Evolutionary conservation across 2,329 filamentous ascomycete genomes (phyloP), one percentile per base, ranked within the genome.

Genomic region (Verticillium klebahnii): DNA sequence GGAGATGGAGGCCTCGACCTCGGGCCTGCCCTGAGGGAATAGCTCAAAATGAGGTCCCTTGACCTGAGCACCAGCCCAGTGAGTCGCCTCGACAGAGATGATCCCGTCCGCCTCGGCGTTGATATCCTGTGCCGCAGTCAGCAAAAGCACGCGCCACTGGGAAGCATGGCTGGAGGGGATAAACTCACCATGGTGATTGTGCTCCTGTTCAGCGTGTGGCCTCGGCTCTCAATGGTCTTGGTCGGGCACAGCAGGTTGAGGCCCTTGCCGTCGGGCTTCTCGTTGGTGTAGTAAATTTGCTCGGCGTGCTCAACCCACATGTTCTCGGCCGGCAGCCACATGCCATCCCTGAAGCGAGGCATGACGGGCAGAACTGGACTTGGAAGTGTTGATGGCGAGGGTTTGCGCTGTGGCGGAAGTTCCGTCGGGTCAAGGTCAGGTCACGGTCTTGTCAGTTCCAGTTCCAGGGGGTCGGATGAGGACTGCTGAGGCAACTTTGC

Each of bases 291-390:
- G 67, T 83, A 82, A 17, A 89, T 77, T 64, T 89, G 86, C 72
- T 89, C 87, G 37, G 87, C 88, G 67, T 89, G 89, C 69, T 89
- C 85, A 31, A 87, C 79, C 58, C 79, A 78, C 70, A 87, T 81
- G 64, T 81, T 83, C 72, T 86, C 82, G 61, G 83, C 85, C 52
- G 82, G 79, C 57, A 89, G 77, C 88, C 88, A 90, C 87, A 89
- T 75, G 40, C 74, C 74, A 72, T 76, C 72, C 12, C 74, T 71
- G 56, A 76, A 71, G 61, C 69, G 72, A 63, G 69, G 68, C 71
- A 75, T 75, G 58, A 29, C 68, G 64, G 32, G 50, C 58, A 54
- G 34, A 14, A 54, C 37, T 25, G 50, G 36, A 37, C 6, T 23
- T 45, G 39, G 19, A 25, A 25, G 9, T n/a, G n/a, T 8, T 23